phyloP scores from a whole-genome alignment of 2,329 filamentous ascomycete genomes.

The Curvularia eragrostidis region DNA sequence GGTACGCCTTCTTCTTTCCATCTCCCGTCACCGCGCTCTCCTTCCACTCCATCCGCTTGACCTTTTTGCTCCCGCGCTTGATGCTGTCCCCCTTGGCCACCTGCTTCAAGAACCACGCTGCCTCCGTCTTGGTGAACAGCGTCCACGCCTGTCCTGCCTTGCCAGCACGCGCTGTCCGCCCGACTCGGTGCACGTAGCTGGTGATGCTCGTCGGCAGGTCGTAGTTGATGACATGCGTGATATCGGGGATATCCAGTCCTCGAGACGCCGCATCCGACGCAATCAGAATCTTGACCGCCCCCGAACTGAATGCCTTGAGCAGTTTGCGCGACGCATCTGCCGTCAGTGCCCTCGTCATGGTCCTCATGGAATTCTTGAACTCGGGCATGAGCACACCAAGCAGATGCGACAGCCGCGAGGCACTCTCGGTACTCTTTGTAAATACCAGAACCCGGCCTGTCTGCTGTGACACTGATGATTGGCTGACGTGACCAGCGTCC shows the following conservation, averaged over 20 bases:
- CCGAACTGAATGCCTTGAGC: slow-evolving; percentile 68
- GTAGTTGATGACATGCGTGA: slow-evolving; percentile 92
- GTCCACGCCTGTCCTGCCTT: slow-evolving; percentile 82
- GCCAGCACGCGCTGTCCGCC: slow-evolving; percentile 85
- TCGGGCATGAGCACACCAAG: slow-evolving; percentile 70
- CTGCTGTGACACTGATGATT: slow-evolving; percentile 27
- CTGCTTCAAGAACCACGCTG: slow-evolving; percentile 89
- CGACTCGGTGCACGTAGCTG: slow-evolving; percentile 89
- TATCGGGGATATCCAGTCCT: slow-evolving; percentile 79
- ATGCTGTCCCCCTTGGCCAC: slow-evolving; percentile 68
- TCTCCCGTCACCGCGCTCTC: slow-evolving; percentile 51
- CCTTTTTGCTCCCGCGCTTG: slow-evolving; percentile 53
- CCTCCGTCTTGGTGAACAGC: slow-evolving; percentile 80
- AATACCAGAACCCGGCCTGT: slow-evolving; percentile 72
- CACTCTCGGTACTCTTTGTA: slow-evolving; percentile 87
- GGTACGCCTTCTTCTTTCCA: slow-evolving; percentile 52
- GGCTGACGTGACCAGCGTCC: slow-evolving; percentile 4
- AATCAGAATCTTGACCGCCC: slow-evolving; percentile 75
- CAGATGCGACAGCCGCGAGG: slow-evolving; percentile 83
- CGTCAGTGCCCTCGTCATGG: slow-evolving; percentile 79
- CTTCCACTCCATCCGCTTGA: slow-evolving; percentile 55
- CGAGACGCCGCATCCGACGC: slow-evolving; percentile 93
- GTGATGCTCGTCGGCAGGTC: slow-evolving; percentile 83
- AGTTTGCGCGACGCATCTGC: slow-evolving; percentile 72
- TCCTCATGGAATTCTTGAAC: slow-evolving; percentile 66